Conservation (phyloP, 176 grass and related monocot species). For the Miscanthus lutarioriparius region DNA sequence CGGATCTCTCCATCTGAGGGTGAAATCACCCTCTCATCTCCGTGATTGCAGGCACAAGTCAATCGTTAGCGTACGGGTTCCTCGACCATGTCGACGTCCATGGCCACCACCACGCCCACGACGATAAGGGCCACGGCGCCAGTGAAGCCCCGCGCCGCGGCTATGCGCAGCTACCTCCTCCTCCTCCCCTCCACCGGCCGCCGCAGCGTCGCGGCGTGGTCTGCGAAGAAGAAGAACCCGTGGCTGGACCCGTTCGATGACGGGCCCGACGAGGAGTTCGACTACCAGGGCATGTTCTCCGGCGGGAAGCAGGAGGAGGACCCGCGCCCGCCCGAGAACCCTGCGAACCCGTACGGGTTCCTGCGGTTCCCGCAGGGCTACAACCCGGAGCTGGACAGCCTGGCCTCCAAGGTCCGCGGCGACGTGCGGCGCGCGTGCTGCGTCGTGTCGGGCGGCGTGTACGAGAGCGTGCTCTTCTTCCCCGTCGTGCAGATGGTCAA, state of each 20-base stretch:
- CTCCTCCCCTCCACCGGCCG: neutral
- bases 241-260: slow-evolving; percentile 97
- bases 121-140: neutral
- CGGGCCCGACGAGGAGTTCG: slow-evolving; percentile 62
- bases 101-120: slow-evolving; percentile 19
- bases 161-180: neutral
- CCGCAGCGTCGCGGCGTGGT: neutral
- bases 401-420: slow-evolving; percentile 79
- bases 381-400: slow-evolving; percentile 80
- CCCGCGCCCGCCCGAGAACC: slow-evolving; percentile 68
- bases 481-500: slow-evolving; percentile 81
- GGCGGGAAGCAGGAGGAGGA: slow-evolving; percentile 96
- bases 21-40: too few relatives aligned
- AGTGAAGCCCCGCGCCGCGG: neutral
- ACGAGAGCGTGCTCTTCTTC: slow-evolving; percentile 97
- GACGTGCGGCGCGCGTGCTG: slow-evolving; percentile 94
- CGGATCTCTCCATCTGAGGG: too few relatives aligned
- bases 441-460: slow-evolving; percentile 76
- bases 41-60: too few relatives aligned
- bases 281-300: slow-evolving; percentile 62
- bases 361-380: slow-evolving; percentile 80
- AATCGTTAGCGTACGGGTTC: too few relatives aligned
- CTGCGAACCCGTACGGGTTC: slow-evolving; percentile 75
- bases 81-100: slow-evolving; percentile 37
- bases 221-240: slow-evolving; percentile 79